A percentile compares a stretch with the other conserved stretches of the same genome.
Conservation (phyloP, 768 basidiomycete species). For the Lactarius vividus region DNA sequence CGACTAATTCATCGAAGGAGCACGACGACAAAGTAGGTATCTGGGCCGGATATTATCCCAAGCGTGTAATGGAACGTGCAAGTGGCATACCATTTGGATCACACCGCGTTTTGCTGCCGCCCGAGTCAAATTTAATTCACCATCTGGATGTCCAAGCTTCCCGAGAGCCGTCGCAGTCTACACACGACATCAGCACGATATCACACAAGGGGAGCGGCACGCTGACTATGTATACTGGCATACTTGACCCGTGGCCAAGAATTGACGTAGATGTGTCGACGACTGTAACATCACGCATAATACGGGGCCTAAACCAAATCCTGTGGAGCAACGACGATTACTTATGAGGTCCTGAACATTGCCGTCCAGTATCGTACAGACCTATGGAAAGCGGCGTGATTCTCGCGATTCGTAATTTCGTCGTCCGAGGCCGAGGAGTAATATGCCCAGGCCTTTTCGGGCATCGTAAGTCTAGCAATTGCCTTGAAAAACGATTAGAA, state of each 20-base stretch:
- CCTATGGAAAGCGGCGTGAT: constrained; percentile 91
- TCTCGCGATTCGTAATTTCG: constrained; percentile 87
- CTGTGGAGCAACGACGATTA: constrained; percentile 14
- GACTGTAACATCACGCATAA: constrained; percentile 73
- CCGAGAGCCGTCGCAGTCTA: constrained; percentile 84
- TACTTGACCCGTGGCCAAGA: constrained; percentile 66
- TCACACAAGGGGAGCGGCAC: neutral
- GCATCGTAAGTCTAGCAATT: constrained; percentile 77
- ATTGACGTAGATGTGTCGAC: constrained; percentile 88
- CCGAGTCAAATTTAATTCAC: constrained; percentile 86
- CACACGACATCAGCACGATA: neutral
- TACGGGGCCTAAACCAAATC: constrained; percentile 37
- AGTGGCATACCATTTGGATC: constrained; percentile 63
- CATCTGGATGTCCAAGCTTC: constrained; percentile 94
- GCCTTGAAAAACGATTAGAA: constrained; percentile 45
- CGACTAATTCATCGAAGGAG: constrained; percentile 94
- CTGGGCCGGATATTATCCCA: constrained; percentile 38
- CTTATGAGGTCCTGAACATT: too few species aligned
- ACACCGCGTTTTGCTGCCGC: constrained; percentile 79
- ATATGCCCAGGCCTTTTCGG: constrained; percentile 92
- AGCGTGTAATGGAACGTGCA: neutral
- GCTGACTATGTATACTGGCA: constrained; percentile 80
- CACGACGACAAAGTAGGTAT: constrained; percentile 95
- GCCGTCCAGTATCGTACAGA: constrained; percentile 30
- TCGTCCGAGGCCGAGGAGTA: constrained; percentile 97